A percentile compares a stretch with the other conserved stretches of the same genome.
phyloP scores from a whole-genome alignment of 2,329 filamentous ascomycete genomes.

The Trichoderma harzianum region DNA sequence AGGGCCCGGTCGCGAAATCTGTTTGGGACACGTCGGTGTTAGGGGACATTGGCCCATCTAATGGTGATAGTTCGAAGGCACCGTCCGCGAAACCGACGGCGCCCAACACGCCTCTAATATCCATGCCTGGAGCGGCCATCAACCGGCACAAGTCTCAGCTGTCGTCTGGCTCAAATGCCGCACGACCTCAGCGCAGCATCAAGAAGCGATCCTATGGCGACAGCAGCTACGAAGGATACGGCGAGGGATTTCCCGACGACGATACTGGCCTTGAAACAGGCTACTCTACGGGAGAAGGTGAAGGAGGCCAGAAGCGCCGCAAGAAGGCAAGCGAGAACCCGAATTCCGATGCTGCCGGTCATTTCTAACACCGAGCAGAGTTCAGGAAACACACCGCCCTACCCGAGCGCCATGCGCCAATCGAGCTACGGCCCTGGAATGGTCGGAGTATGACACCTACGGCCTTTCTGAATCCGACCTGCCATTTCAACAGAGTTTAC shows the following conservation, averaged over 20 bases:
- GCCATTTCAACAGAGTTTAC: not conserved
- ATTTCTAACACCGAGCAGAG: constrained; percentile 40
- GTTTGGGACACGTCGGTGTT: constrained; percentile 58
- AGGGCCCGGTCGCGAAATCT: constrained; percentile 52
- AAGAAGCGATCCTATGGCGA: constrained; percentile 78
- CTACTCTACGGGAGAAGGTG: constrained; percentile 71
- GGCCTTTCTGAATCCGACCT: not conserved
- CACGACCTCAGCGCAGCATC: constrained; percentile 60
- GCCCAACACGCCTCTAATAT: constrained; percentile 49
- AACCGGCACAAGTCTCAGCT: constrained; percentile 40
- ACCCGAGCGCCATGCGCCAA: constrained; percentile 44
- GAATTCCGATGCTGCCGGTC: constrained; percentile 7
- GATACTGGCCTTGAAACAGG: constrained; percentile 54
- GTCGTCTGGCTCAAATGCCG: constrained; percentile 41
- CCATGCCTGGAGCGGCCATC: constrained; percentile 27
- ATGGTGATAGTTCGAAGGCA: constrained; percentile 38
- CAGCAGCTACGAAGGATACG: constrained; percentile 70
- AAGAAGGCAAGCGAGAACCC: constrained; percentile 53
- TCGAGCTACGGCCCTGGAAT: constrained; percentile 57
- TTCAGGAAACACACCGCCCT: constrained; percentile 42
- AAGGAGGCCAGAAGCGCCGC: constrained; percentile 61
- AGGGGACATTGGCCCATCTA: constrained; percentile 50
- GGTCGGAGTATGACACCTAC: constrained; percentile 48
- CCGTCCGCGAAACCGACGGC: constrained; percentile 48
- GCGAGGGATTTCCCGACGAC: constrained; percentile 68